Base-by-base conservation (phyloP, 768 basidiomycete genomes). In the Infundibulicybe gibba region DNA sequence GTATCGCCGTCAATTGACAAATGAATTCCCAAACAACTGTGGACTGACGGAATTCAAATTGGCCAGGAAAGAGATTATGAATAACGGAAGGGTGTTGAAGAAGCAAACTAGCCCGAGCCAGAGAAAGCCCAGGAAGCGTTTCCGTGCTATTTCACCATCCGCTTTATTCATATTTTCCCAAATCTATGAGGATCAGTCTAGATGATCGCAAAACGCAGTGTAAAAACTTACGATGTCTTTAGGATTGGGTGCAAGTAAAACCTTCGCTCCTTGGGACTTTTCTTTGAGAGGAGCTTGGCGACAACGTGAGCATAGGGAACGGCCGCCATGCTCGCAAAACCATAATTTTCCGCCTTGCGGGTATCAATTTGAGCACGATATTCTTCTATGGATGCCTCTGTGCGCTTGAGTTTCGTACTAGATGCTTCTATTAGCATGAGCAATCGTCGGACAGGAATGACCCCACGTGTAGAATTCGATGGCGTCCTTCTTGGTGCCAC, bases 381-480 rank as follows among this genome's bases (percentile, higher is more conserved):
- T 44, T 82, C 77, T 50, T 89, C 82, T 20, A 90, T 84, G 0
- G 83, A 80, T 19, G 71, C 72, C 60, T 94, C 90, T 1, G 90
- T 86, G 14, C 83, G 80, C 57, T 76, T 71, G 8, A 80, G 65
- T 53, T 79, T 79, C 38, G 68, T 67, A 30, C 77, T 80, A 45
- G 45, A 56, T 50, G 33, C 31, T 39, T 57, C 19, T 45, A 41
- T 34, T 43, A 32, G 32, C 19, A 34, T 13, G 20, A 34, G 11
- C 12, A 41, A 12, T 15, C 21, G 37, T 37, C 38, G 21, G 34
- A 43, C 21, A 16, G 15, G 40, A 13, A 35, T 44, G 20, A 76
- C 89, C n/a, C 55, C 59, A 92, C 89, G 87, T 90, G 65, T 94
- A 93, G 62, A 83, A 90, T 42, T 97, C 90, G 55, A 98, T 97